Evolutionary conservation across 208 protist genomes (phyloP).

Genomic region (Trypanosoma avium): DNA sequence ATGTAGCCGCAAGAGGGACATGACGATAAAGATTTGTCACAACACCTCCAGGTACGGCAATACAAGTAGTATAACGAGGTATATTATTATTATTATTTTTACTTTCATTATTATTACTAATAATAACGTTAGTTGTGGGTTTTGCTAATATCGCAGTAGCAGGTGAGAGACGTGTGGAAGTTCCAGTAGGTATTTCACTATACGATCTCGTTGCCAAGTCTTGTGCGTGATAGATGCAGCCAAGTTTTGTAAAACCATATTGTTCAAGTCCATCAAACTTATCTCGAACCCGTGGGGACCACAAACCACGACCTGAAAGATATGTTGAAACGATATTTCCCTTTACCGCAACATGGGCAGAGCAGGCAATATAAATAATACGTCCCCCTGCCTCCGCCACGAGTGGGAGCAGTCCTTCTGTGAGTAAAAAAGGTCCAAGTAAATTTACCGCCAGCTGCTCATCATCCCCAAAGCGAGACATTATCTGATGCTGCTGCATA

Average conservation of each 20-base stretch:
- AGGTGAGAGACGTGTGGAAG: background rate
- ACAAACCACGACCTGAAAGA: constrained; percentile 68
- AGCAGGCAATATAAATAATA: constrained; percentile 76
- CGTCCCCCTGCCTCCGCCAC: constrained; percentile 56
- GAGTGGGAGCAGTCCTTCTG: constrained; percentile 77
- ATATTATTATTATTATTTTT: constrained; percentile 22
- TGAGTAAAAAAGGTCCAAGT: constrained; percentile 73
- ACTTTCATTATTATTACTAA: constrained; percentile 1
- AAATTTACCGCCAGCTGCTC: constrained; percentile 77
- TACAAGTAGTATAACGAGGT: constrained; percentile 65
- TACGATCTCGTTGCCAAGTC: constrained; percentile 74
- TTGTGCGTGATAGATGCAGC: constrained; percentile 83
- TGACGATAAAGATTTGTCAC: constrained; percentile 76
- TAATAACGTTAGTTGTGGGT: constrained; percentile 14
- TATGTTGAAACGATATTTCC: constrained; percentile 61
- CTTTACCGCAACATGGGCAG: constrained; percentile 62
- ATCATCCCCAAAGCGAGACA: constrained; percentile 75
- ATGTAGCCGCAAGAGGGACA: constrained; percentile 44
- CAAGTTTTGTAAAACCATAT: constrained; percentile 86
- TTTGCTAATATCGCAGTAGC: constrained; percentile 18
- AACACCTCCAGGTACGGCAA: constrained; percentile 70
- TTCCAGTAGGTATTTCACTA: constrained; percentile 20
- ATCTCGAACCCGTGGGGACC: constrained; percentile 53
- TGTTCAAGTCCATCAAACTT: constrained; percentile 80
- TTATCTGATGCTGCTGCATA: constrained; percentile 51